Base-by-base conservation (phyloP, 2,329 filamentous ascomycete genomes). In the Diaporthe amygdali region DNA sequence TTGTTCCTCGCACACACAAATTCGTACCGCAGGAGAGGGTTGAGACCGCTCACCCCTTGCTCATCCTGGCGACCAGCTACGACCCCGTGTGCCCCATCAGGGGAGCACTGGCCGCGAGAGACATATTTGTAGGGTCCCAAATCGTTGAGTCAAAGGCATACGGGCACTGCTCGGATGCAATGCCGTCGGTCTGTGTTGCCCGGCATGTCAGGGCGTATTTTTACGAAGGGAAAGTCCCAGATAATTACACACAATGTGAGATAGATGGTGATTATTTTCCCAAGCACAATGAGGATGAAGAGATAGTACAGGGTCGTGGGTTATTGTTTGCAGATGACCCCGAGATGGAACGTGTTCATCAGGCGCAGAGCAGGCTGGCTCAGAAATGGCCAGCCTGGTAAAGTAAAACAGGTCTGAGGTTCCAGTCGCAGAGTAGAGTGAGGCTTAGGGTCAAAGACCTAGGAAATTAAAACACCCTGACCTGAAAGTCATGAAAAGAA, bases 11-110 rank as follows among this genome's bases (percentile, higher is more conserved):
- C 20, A 78, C 77, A 7, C 78, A 80, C 74, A 44, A 27, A 12
- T 81, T 77, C 44, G 71, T 76, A 2, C 79, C 78, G 2, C 59
- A 64, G 22, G 37, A 71, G 17, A 72, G 69, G 7, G 77, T 81
- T 30, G 79, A 82, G 59, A 87, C 84, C 20, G 81, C 83, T 0
- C 81, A 86, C 71, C 88, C 88, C 0, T 79, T 90, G 34, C 80
- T 90, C 1, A 85, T 88, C 72, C 80, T 90, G 10, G 85, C 85
- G 39, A 89, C 87, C 54, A 86, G 85, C 0, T 84, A 86, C 9
- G 87, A 91, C 49, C 90, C 90, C 0, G 87, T 91, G 0, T 91
- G 89, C 14, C 79, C 83, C 2, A 71, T 84, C 0, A 71, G 77
- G 0, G 84, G 82, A 1, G 83, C 83, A 0, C 74, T 74, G 32